A percentile compares a stretch with the other conserved stretches of the same genome.
Evolutionary conservation across 306 rosid species (phyloP).

Genomic region (Cicer arietinum): DNA sequence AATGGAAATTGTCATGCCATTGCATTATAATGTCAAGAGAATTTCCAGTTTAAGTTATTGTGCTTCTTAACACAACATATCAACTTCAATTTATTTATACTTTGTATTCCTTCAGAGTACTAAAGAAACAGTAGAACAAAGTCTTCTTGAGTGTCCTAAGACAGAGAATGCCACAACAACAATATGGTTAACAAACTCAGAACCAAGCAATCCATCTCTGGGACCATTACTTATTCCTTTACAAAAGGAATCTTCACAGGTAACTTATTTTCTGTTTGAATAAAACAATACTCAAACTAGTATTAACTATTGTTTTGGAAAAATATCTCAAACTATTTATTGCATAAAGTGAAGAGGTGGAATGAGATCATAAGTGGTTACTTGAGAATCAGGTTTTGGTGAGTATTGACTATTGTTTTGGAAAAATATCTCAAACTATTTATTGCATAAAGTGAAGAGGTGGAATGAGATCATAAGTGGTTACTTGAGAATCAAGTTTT

Average conservation of each 20-base stretch:
- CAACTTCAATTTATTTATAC: neutral
- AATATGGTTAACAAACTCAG: constrained; percentile 10
- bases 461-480: too few relatives aligned
- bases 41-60: neutral
- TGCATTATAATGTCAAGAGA: neutral
- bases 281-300: neutral
- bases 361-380: neutral
- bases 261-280: constrained; percentile 8
- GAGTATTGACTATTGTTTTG: too few relatives aligned
- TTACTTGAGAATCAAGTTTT: neutral
- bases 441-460: too few relatives aligned
- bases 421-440: too few relatives aligned
- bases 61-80: neutral
- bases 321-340: too few relatives aligned
- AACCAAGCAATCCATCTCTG: neutral
- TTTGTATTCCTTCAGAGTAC: constrained; percentile 11
- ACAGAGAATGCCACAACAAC: neutral
- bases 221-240: neutral
- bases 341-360: too few relatives aligned
- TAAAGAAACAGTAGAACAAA: constrained; percentile 6
- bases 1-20: neutral
- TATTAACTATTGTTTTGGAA: neutral
- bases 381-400: neutral
- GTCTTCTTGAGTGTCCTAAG: neutral
- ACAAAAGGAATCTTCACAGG: neutral